Conservation (phyloP, 805 yeast genomes). For the Peterozyma toletana region DNA sequence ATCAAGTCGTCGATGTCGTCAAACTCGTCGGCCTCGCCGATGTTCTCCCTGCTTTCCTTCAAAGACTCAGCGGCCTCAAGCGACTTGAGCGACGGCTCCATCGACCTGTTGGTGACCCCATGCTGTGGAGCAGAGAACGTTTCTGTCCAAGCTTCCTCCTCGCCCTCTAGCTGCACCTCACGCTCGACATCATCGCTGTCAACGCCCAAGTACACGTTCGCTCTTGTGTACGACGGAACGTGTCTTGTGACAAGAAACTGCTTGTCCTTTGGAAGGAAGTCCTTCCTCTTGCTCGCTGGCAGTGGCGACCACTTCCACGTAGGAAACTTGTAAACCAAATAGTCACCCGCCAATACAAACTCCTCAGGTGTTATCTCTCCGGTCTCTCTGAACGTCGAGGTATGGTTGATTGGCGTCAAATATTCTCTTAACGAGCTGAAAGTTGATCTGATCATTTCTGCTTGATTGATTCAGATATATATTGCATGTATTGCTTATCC, state of each 20-base stretch:
- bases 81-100: not conserved
- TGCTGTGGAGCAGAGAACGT: slow-evolving; percentile 18
- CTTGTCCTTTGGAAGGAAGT: slow-evolving; percentile 78
- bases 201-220: slow-evolving; percentile 41
- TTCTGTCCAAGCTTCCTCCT: slow-evolving; percentile 57
- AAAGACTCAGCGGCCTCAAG: slow-evolving; percentile 13
- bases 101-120: slow-evolving; percentile 14
- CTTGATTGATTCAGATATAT: not conserved
- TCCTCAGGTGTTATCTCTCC: slow-evolving; percentile 97
- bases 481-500: not conserved
- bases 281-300: slow-evolving; percentile 44
- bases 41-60: slow-evolving; percentile 12
- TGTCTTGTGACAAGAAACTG: slow-evolving; percentile 84
- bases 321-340: slow-evolving; percentile 83
- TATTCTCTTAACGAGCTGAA: slow-evolving; percentile 85
- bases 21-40: slow-evolving; percentile 28
- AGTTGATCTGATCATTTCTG: slow-evolving; percentile 56
- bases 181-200: slow-evolving; percentile 30
- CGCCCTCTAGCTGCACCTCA: slow-evolving; percentile 24
- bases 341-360: slow-evolving; percentile 91
- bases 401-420: slow-evolving; percentile 82
- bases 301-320: slow-evolving; percentile 91
- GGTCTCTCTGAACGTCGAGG: slow-evolving; percentile 76
- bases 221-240: slow-evolving; percentile 81
- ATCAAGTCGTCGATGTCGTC: slow-evolving; percentile 32